phyloP scores from a whole-genome alignment of 768 basidiomycete genomes.

The Mycena epipterygia region DNA sequence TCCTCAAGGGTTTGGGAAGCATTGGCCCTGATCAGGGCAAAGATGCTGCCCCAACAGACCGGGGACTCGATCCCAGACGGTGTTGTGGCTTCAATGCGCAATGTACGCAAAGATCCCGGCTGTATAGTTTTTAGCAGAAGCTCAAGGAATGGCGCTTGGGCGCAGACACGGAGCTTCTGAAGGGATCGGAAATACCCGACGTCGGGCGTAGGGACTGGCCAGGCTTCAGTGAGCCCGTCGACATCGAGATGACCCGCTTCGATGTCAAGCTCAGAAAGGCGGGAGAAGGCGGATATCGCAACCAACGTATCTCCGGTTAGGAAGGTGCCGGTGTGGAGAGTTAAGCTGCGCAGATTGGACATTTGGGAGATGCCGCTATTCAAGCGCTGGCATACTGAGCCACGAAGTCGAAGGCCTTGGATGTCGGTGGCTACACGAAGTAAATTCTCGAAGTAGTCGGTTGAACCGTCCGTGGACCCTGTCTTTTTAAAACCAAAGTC shows the following conservation, averaged over 20 bases:
- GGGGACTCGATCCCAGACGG: slow-evolving; percentile 34
- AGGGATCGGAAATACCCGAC: slow-evolving; percentile 52
- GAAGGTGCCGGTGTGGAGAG: slow-evolving; percentile 54
- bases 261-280: slow-evolving; percentile 56
- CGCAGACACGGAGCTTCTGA: slow-evolving; percentile 56
- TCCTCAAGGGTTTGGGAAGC: slow-evolving; percentile 48
- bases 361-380: slow-evolving; percentile 50
- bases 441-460: slow-evolving; percentile 46
- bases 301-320: slow-evolving; percentile 52
- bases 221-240: slow-evolving; percentile 39
- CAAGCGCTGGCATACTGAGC: slow-evolving; percentile 46
- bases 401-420: slow-evolving; percentile 55
- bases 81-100: slow-evolving; percentile 53
- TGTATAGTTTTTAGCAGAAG: slow-evolving; percentile 51
- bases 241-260: slow-evolving; percentile 56
- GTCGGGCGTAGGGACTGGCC: slow-evolving; percentile 21
- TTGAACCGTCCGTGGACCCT: slow-evolving; percentile 34
- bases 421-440: slow-evolving; percentile 46
- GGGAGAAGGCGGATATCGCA: slow-evolving; percentile 53
- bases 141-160: slow-evolving; percentile 49
- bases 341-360: slow-evolving; percentile 50
- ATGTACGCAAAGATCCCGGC: slow-evolving; percentile 46
- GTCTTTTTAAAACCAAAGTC: slow-evolving; percentile 55
- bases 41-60: slow-evolving; percentile 50
- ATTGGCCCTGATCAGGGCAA: slow-evolving; percentile 46